These are phyloP conservation scores for Boletus rubroflammeus DNA, from an alignment of 768 basidiomycete species.

Conservation along the genomic window DNA sequence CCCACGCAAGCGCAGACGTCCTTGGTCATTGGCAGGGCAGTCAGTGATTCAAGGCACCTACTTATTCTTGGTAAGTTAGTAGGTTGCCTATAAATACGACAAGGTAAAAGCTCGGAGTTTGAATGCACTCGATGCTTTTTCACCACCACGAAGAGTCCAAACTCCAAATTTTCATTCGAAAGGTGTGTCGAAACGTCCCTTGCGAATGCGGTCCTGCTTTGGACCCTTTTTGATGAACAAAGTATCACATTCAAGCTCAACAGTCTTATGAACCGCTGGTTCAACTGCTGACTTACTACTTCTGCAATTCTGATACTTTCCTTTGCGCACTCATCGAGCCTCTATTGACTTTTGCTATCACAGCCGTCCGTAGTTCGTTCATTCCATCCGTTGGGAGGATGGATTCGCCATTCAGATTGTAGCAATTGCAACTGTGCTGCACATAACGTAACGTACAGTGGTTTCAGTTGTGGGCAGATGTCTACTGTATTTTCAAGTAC, in stretches of 20 bases:
- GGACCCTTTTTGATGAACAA: slow-evolving; percentile 33
- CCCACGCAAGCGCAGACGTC: too few relatives aligned
- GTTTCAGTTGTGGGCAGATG: background rate
- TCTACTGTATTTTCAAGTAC: slow-evolving; percentile 10
- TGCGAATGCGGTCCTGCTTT: background rate
- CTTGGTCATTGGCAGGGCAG: too few relatives aligned
- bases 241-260: slow-evolving; percentile 47
- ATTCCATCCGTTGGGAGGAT: too few relatives aligned
- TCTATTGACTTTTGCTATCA: background rate
- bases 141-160: background rate
- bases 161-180: background rate
- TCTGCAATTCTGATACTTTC: slow-evolving; percentile 43
- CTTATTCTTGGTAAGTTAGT: too few relatives aligned
- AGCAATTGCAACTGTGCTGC: background rate
- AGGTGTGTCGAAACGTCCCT: background rate
- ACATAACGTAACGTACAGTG: background rate
- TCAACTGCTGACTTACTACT: slow-evolving; percentile 40
- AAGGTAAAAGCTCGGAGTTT: background rate
- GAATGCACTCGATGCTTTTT: background rate
- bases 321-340: background rate
- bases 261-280: slow-evolving; percentile 40
- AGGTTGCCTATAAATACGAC: too few relatives aligned
- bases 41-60: too few relatives aligned
- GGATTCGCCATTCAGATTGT: background rate
- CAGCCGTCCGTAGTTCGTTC: background rate